Evolutionary conservation across 129 eudicot genomes (phyloP).

Genomic region (Flaveria sonorensis): DNA sequence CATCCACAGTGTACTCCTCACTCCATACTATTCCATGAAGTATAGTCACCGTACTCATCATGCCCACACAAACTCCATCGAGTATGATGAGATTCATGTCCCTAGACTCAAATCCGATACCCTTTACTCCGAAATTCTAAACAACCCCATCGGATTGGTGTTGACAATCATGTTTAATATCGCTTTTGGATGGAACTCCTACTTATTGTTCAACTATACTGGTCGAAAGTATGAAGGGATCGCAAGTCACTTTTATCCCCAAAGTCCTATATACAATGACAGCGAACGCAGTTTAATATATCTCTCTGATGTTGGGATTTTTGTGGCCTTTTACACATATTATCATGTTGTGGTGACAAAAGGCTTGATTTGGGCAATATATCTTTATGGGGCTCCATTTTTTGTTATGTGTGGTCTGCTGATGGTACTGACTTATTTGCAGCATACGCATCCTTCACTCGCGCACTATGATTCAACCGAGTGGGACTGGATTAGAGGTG

Average conservation of each 20-base stretch:
- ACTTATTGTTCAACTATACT: constrained; percentile 29
- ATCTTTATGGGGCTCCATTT: constrained; percentile 24
- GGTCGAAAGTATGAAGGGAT: constrained; percentile 29
- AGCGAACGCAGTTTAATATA: constrained; percentile 24
- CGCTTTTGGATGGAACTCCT: constrained; percentile 27
- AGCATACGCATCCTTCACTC: constrained; percentile 36
- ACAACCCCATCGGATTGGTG: constrained; percentile 25
- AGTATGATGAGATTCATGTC: constrained; percentile 30
- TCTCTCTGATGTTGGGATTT: constrained; percentile 25
- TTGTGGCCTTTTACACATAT: constrained; percentile 13
- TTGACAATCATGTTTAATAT: constrained; percentile 14
- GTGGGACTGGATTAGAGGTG: constrained; percentile 31
- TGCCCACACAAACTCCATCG: constrained; percentile 36
- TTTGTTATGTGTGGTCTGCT: constrained; percentile 8
- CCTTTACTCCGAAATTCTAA: constrained; percentile 2
- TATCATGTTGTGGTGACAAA: constrained; percentile 8
- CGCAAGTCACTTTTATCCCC: constrained; percentile 28
- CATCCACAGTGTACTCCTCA: constrained; percentile 27
- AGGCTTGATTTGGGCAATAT: constrained; percentile 25
- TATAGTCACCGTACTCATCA: constrained; percentile 38
- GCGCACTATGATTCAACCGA: constrained; percentile 28
- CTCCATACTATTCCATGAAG: constrained; percentile 34
- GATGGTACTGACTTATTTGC: constrained; percentile 27
- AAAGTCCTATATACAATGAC: constrained; percentile 28
- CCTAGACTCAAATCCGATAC: constrained; percentile 23